Evolutionary conservation across 805 yeast species (phyloP).

Genomic region (Metschnikowia aberdeeniae): DNA sequence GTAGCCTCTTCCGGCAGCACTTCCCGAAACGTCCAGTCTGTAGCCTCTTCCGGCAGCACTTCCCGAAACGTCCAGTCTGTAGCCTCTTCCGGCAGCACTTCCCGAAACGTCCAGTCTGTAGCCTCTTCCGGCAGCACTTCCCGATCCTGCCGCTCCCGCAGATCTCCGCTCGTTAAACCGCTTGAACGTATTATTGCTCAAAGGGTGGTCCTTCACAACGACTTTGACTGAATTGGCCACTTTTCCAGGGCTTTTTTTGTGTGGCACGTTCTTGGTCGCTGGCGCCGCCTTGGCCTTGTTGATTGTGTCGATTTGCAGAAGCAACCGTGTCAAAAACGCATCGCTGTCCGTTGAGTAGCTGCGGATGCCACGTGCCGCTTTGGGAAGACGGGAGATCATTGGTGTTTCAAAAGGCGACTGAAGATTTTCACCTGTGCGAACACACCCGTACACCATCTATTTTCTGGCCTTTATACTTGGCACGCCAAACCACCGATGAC

Average conservation of each 20-base stretch:
- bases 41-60: no score
- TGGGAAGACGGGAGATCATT: constrained; percentile 13
- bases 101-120: no score
- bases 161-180: constrained; percentile 1
- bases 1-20: no score
- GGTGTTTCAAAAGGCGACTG: not conserved
- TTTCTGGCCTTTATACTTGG: no score
- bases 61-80: no score
- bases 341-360: constrained; percentile 13
- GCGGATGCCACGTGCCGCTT: constrained; percentile 6
- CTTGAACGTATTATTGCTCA: constrained; percentile 17
- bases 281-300: constrained; percentile 16
- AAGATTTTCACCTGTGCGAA: not conserved
- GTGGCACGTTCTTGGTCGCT: not conserved
- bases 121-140: not conserved
- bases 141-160: not conserved
- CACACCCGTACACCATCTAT: not conserved
- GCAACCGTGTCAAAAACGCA: constrained; percentile 31
- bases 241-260: not conserved
- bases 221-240: not conserved
- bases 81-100: no score
- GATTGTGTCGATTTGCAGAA: constrained; percentile 34
- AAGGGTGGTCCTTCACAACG: constrained; percentile 18
- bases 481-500: no score
- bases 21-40: no score